Evolutionary conservation across 768 basidiomycete species (phyloP).

Genomic region (Rhizopogon rudus): DNA sequence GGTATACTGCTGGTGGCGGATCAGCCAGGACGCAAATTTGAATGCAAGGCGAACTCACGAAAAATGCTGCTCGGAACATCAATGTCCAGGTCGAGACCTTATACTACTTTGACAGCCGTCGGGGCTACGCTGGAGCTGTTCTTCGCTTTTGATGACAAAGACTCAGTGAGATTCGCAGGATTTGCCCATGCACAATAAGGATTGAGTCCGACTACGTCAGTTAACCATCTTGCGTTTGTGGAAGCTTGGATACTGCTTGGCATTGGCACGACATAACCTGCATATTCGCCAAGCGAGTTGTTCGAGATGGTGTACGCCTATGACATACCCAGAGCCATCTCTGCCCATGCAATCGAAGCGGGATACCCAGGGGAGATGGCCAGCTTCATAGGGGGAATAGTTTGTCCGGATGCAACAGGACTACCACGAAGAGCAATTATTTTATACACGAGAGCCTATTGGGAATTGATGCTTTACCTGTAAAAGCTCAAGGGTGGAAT

Average conservation of each 20-base stretch:
- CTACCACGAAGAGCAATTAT: neutral
- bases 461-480: neutral
- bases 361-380: neutral
- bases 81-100: neutral
- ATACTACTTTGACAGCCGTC: neutral
- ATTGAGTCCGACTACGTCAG: slow-evolving; percentile 16
- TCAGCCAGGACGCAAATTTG: neutral
- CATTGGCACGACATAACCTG: neutral
- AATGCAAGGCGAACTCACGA: neutral
- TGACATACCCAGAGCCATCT: neutral
- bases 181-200: slow-evolving; percentile 18
- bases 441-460: neutral
- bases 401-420: neutral
- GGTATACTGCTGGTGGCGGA: neutral
- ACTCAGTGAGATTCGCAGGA: slow-evolving; percentile 11
- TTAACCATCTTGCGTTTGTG: slow-evolving; percentile 16
- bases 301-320: neutral
- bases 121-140: neutral
- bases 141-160: neutral
- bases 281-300: neutral
- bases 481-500: neutral
- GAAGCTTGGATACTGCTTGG: slow-evolving; percentile 7
- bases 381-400: neutral
- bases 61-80: neutral
- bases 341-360: slow-evolving; percentile 2